These are phyloP conservation scores for Fusarium siculi DNA, from an alignment of 2,329 filamentous ascomycete species.

Conservation along the genomic window DNA sequence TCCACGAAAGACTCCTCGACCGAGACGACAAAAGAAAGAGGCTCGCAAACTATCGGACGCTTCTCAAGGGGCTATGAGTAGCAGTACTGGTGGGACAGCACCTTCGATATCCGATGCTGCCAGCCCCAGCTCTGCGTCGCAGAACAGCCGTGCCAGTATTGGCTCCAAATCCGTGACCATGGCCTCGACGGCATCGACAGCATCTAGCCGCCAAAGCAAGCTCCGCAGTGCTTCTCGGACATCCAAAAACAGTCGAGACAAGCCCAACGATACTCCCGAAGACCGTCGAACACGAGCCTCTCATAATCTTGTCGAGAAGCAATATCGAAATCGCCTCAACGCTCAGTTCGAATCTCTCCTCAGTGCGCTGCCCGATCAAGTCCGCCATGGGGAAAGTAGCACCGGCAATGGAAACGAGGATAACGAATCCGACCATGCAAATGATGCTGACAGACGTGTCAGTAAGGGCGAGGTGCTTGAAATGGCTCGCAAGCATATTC, in stretches of 20 bases:
- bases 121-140: conserved; percentile 39
- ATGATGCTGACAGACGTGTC: conserved; percentile 39
- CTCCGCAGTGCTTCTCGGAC: conserved; percentile 45
- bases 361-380: conserved; percentile 35
- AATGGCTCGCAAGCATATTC: conserved; percentile 44
- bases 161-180: conserved; percentile 40
- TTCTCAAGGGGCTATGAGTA: conserved; percentile 29
- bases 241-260: conserved; percentile 42
- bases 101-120: conserved; percentile 38
- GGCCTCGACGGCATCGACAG: conserved; percentile 38
- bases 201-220: conserved; percentile 42
- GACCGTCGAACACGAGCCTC: conserved; percentile 45
- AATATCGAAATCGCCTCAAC: conserved; percentile 44
- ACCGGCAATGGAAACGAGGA: conserved; percentile 24
- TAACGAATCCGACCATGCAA: conserved; percentile 38
- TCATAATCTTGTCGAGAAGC: conserved; percentile 45
- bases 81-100: conserved; percentile 29
- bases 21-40: conserved; percentile 32
- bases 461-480: conserved; percentile 45
- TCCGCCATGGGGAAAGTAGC: conserved; percentile 23
- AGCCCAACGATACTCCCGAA: conserved; percentile 42
- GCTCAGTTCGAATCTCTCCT: conserved; percentile 44
- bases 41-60: conserved; percentile 33
- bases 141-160: conserved; percentile 40
- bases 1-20: conserved; percentile 32